A percentile compares a stretch with the other conserved stretches of the same genome.
Conservation (phyloP, 768 basidiomycete species). For the Lyophyllum shimeji region DNA sequence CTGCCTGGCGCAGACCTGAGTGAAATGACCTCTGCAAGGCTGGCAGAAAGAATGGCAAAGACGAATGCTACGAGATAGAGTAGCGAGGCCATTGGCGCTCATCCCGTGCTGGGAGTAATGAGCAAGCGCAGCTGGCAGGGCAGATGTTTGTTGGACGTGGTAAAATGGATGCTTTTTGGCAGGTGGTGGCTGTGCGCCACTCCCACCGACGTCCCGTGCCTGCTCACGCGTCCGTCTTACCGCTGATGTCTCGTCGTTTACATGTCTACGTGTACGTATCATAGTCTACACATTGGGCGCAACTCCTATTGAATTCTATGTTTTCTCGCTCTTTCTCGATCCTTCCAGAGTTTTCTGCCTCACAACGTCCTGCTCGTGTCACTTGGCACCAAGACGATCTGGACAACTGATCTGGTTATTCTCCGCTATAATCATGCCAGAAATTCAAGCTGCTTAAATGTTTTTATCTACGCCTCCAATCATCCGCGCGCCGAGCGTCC, state of each 20-base stretch:
- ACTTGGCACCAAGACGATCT: too few species aligned
- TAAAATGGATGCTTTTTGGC: not conserved
- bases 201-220: not conserved
- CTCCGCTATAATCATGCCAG: too few species aligned
- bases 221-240: not conserved
- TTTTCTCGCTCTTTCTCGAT: too few species aligned
- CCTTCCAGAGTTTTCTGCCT: too few species aligned
- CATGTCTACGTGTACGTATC: not conserved
- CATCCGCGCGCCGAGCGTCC: too few species aligned
- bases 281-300: not conserved
- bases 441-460: too few species aligned
- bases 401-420: too few species aligned
- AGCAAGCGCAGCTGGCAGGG: slow-evolving; percentile 2
- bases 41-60: slow-evolving; percentile 26
- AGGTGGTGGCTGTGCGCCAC: slow-evolving; percentile 6
- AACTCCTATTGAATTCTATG: not conserved
- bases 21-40: slow-evolving; percentile 31
- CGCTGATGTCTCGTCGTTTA: not conserved
- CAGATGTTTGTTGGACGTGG: slow-evolving; percentile 5
- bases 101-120: slow-evolving; percentile 19
- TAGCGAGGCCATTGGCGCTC: slow-evolving; percentile 35
- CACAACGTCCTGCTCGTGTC: too few species aligned
- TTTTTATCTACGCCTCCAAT: too few species aligned
- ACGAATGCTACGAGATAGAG: slow-evolving; percentile 22
- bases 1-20: slow-evolving; percentile 20